These are phyloP conservation scores for Zymoseptoria passerinii DNA, from an alignment of 2,329 filamentous ascomycete genomes.

Conservation along the genomic window DNA sequence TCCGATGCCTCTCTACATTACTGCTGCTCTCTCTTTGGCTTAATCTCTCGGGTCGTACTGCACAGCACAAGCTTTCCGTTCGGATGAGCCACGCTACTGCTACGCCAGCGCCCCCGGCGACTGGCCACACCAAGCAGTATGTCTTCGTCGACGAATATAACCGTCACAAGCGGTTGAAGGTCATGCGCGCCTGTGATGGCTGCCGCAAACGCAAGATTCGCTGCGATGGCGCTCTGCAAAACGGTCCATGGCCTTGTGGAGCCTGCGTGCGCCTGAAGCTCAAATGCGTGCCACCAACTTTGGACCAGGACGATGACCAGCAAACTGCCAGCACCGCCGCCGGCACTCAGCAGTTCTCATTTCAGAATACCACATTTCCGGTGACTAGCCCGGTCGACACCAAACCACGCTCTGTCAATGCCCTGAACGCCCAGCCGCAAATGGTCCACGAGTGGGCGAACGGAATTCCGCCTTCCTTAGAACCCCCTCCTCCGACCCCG, in stretches of 20 bases:
- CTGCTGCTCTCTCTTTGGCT: slow-evolving; percentile 7
- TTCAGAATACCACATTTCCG: slow-evolving; percentile 22
- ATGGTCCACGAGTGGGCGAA: slow-evolving; percentile 15
- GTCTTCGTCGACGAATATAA: slow-evolving; percentile 99
- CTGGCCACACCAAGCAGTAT: slow-evolving; percentile 89
- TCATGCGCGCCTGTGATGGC: slow-evolving; percentile 95
- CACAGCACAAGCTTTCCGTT: slow-evolving; percentile 5
- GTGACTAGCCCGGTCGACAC: slow-evolving; percentile 7
- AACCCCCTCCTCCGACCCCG: slow-evolving; percentile 6
- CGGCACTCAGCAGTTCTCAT: slow-evolving; percentile 23
- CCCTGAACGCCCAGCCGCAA: slow-evolving; percentile 6
- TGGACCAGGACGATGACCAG: slow-evolving; percentile 59
- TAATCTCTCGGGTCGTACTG: slow-evolving; percentile 3
- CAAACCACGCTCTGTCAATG: slow-evolving; percentile 6
- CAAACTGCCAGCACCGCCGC: slow-evolving; percentile 15
- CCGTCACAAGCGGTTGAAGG: slow-evolving; percentile 92
- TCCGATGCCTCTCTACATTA: slow-evolving; percentile 12
- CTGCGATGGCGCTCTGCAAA: slow-evolving; percentile 93
- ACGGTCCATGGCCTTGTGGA: slow-evolving; percentile 86
- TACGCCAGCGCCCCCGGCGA: slow-evolving; percentile 44
- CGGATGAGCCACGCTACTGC: slow-evolving; percentile 14
- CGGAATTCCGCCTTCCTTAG: slow-evolving; percentile 2
- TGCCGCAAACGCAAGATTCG: slow-evolving; percentile 95
- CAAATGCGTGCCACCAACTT: slow-evolving; percentile 82
- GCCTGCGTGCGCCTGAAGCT: slow-evolving; percentile 88